Evolutionary conservation across 768 basidiomycete genomes (phyloP), one percentile per base, ranked within the genome.

Genomic region (Kwoniella heveanensis): DNA sequence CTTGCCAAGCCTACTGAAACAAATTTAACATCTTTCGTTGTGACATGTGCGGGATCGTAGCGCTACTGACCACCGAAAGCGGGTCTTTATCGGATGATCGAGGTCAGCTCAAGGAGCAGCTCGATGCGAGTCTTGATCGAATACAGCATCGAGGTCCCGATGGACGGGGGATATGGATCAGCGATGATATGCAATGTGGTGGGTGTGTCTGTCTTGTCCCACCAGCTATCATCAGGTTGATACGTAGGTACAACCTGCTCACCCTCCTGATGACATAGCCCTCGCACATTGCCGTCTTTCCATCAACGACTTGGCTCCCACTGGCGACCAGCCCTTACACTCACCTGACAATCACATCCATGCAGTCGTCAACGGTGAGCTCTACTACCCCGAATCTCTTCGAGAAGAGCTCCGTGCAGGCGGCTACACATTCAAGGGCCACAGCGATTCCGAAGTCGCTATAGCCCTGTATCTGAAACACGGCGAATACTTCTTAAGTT

Each of bases 321-420:
- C 66, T 1, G 70, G 74, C 8, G 46, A 60, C 26, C 76, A 77
- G 39, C 76, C 76, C 13, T 60, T 77, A 25, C 66, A 68, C 36
- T 70, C 74, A 7, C 32, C 60, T 25, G 66, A 69, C 22, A 53
- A 51, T 19, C 51, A 51, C 1, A 61, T 77, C 1, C 69, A 71
- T 54, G 71, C 71, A 10, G 70, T 77, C 37, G 76, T 77, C 59
- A 77, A 73, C 39, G 76, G 76, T 47, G 72, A 76, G 65, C 57
- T 76, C 26, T 76, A 76, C 65, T 72, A 75, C 52, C 64, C 70
- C 44, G 73, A 77, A 27, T 62, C 59, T 2, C 26, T 72, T n/a
- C 68, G 72, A 0, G 37, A 39, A 15, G 10, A 44, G 4, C 39
- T 44, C 15, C 8, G 4, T 10, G 15, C 39, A 17, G 39, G 15